phyloP scores from a whole-genome alignment of 139 green algal genomes.

The Nannochloris sp. region DNA sequence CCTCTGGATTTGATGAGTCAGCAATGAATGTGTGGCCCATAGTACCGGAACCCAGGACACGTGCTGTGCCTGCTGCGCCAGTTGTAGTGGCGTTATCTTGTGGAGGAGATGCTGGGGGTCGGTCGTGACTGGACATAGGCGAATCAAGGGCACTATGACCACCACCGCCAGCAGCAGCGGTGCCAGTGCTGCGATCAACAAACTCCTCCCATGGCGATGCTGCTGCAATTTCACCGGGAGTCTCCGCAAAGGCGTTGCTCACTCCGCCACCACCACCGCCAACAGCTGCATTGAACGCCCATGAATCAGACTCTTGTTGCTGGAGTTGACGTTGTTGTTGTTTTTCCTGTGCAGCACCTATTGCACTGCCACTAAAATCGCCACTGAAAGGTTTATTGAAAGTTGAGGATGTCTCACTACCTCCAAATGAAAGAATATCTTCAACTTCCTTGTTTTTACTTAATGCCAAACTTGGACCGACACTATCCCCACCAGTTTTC shows the following conservation, averaged over 20 bases:
- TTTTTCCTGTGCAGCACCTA: neutral
- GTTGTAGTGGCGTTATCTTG: no score
- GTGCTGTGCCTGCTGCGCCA: neutral
- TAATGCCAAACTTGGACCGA: neutral
- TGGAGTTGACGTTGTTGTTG: no score
- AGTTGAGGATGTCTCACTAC: constrained; percentile 15
- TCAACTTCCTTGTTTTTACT: constrained; percentile 33
- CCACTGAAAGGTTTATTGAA: no score
- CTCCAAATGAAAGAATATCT: constrained; percentile 25
- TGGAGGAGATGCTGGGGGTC: no score
- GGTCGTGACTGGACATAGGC: no score
- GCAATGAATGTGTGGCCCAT: constrained; percentile 33
- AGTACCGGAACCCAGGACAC: constrained; percentile 4
- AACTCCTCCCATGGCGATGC: no score
- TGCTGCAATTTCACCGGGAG: neutral
- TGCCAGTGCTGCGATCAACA: no score
- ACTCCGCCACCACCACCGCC: neutral
- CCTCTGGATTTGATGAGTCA: constrained; percentile 26
- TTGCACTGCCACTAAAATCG: neutral
- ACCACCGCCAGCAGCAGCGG: no score
- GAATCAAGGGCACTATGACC: no score
- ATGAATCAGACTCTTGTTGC: no score
- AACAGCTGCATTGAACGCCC: neutral
- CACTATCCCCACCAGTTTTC: neutral
- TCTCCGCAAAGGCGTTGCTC: constrained; percentile 14